A percentile compares a stretch with the other conserved stretches of the same genome.
Evolutionary conservation across 768 basidiomycete genomes (phyloP).

Genomic region (Leccinellum albellum): DNA sequence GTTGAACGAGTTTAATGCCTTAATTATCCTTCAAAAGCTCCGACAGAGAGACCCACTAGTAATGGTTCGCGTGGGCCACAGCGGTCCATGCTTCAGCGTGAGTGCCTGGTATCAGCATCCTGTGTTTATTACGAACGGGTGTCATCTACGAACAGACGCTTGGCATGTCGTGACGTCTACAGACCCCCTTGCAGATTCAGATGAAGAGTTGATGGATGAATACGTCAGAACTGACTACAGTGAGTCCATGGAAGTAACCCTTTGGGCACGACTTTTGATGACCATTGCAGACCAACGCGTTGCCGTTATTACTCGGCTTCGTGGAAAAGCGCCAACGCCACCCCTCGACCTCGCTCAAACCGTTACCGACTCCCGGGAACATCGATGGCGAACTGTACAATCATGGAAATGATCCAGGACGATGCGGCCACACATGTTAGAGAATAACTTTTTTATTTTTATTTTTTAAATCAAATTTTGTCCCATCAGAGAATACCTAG

Average conservation of each 20-base stretch:
- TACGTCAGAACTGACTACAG: slow-evolving; percentile 63
- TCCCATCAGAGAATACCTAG: background rate
- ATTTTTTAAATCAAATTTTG: too few species aligned
- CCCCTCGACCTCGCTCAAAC: slow-evolving; percentile 26
- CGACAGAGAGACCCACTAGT: slow-evolving; percentile 17
- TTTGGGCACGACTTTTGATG: background rate
- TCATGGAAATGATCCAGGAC: slow-evolving; percentile 31
- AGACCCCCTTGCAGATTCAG: slow-evolving; percentile 70
- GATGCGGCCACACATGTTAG: background rate
- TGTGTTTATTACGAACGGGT: background rate
- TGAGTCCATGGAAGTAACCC: slow-evolving; percentile 31
- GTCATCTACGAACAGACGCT: slow-evolving; percentile 48
- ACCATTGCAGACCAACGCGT: slow-evolving; percentile 44
- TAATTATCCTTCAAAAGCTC: slow-evolving; percentile 2
- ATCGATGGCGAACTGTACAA: slow-evolving; percentile 37
- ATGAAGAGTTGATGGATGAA: slow-evolving; percentile 66
- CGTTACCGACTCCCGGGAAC: slow-evolving; percentile 26
- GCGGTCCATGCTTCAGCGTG: slow-evolving; percentile 46
- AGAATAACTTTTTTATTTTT: too few species aligned
- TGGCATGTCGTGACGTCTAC: slow-evolving; percentile 62
- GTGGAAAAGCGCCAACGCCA: slow-evolving; percentile 48
- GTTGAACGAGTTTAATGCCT: slow-evolving; percentile 2
- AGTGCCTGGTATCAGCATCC: slow-evolving; percentile 6
- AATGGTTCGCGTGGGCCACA: slow-evolving; percentile 25
- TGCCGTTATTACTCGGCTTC: slow-evolving; percentile 49